Evolutionary conservation across 2,329 filamentous ascomycete species (phyloP).

Genomic region (Purpureocillium takamizusanense): DNA sequence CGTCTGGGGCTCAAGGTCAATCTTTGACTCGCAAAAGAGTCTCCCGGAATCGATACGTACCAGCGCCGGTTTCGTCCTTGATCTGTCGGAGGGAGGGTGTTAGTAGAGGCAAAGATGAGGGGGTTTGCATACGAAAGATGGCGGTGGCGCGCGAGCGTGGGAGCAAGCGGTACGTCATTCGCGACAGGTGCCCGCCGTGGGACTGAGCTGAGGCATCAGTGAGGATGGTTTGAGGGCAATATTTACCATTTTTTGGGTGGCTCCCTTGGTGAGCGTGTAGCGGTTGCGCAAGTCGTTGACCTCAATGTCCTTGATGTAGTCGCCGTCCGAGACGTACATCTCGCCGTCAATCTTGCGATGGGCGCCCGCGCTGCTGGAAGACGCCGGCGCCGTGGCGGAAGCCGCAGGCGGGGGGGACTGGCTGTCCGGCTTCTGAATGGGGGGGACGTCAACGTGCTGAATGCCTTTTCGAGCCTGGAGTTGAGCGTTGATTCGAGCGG

Average conservation of each 20-base stretch:
- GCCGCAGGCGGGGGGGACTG: slow-evolving; percentile 20
- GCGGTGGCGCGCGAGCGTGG: slow-evolving; percentile 65
- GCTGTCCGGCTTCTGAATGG: slow-evolving; percentile 57
- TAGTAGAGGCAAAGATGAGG: slow-evolving; percentile 87
- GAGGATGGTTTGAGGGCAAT: slow-evolving; percentile 34
- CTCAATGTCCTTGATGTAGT: slow-evolving; percentile 98
- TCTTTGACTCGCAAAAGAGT: slow-evolving; percentile 28
- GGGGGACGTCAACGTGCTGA: slow-evolving; percentile 82
- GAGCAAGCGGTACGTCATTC: slow-evolving; percentile 38
- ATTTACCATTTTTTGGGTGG: slow-evolving; percentile 99
- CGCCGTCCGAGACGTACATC: slow-evolving; percentile 90
- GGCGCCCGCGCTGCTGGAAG: slow-evolving; percentile 19
- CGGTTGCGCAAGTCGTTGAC: slow-evolving; percentile 96
- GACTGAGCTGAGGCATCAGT: slow-evolving; percentile 28
- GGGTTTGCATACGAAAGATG: slow-evolving; percentile 40
- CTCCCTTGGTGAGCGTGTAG: slow-evolving; percentile 93
- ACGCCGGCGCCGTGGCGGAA: slow-evolving; percentile 26
- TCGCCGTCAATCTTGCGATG: slow-evolving; percentile 65
- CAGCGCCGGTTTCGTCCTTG: slow-evolving; percentile 98
- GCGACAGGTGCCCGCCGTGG: slow-evolving; percentile 23
- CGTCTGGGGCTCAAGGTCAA: slow-evolving; percentile 63
- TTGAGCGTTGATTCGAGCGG: slow-evolving; percentile 77
- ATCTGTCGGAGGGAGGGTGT: slow-evolving; percentile 93
- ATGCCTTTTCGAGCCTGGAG: slow-evolving; percentile 81
- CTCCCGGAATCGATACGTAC: slow-evolving; percentile 59